Conservation (phyloP, 1,139 yeast genomes). For the Kodamaea sp. region DNA sequence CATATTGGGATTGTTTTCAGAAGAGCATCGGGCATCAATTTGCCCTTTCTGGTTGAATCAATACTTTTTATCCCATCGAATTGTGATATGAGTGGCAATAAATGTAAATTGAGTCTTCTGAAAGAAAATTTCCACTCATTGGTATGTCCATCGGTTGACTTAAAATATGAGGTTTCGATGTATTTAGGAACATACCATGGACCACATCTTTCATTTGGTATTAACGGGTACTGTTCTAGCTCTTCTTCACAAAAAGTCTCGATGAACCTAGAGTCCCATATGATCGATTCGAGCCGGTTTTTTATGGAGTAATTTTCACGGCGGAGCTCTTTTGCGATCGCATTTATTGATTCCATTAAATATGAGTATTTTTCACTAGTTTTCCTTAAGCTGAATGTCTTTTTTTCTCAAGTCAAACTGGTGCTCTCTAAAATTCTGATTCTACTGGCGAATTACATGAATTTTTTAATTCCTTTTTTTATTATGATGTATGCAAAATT, state of each 20-base stretch:
- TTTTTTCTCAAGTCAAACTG: background rate
- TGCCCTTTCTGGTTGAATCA: constrained; percentile 83
- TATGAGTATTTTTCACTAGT: background rate
- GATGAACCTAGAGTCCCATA: constrained; percentile 49
- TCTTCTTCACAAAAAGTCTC: constrained; percentile 12
- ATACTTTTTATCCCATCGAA: constrained; percentile 56
- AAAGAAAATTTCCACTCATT: constrained; percentile 75
- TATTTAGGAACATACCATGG: constrained; percentile 68
- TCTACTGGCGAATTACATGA: background rate
- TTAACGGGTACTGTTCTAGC: constrained; percentile 31
- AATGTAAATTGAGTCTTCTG: constrained; percentile 69
- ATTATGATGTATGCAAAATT: background rate
- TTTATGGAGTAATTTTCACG: constrained; percentile 54
- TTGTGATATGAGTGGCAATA: constrained; percentile 45
- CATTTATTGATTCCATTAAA: constrained; percentile 17
- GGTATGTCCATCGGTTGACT: constrained; percentile 88
- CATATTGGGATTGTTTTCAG: constrained; percentile 87
- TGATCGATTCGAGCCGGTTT: constrained; percentile 69
- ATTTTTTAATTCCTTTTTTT: background rate
- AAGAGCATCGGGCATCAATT: constrained; percentile 79
- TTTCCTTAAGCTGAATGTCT: background rate
- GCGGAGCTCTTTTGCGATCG: constrained; percentile 36
- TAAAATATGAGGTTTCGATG: constrained; percentile 62
- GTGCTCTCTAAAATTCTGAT: no score
- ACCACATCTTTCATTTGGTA: constrained; percentile 87